Evolutionary conservation across 2,329 filamentous ascomycete genomes (phyloP).

Genomic region (Trichoderma atrobrunneum): DNA sequence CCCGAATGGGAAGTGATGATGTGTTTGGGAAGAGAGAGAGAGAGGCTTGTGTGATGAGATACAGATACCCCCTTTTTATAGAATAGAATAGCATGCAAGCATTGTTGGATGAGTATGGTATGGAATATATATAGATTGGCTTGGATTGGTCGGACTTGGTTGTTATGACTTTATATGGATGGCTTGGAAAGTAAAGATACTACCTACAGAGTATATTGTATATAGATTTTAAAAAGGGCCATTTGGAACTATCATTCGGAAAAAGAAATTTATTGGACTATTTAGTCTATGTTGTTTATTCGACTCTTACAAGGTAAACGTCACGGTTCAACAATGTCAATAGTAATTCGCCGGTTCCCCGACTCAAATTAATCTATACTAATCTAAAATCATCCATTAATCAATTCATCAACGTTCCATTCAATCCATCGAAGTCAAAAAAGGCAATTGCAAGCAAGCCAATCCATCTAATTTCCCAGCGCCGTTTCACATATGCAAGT

Average conservation of each 20-base stretch:
- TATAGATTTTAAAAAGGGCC: background rate
- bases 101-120: background rate
- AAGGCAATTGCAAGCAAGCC: background rate
- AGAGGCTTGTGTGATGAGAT: background rate
- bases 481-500: background rate
- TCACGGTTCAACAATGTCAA: background rate
- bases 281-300: background rate
- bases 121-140: background rate
- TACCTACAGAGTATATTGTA: background rate
- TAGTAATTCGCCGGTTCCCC: background rate
- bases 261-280: background rate
- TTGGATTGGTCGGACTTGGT: background rate
- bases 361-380: background rate
- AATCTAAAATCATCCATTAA: background rate
- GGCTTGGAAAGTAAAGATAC: background rate
- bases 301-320: too few species aligned
- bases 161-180: background rate
- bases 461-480: background rate
- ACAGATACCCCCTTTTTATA: background rate
- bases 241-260: background rate
- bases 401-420: background rate
- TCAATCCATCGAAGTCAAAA: background rate
- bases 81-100: background rate
- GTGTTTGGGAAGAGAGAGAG: background rate
- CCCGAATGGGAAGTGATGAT: conserved; percentile 30